Base-by-base conservation (phyloP, 2,329 filamentous ascomycete genomes). In the Alternaria triticina region DNA sequence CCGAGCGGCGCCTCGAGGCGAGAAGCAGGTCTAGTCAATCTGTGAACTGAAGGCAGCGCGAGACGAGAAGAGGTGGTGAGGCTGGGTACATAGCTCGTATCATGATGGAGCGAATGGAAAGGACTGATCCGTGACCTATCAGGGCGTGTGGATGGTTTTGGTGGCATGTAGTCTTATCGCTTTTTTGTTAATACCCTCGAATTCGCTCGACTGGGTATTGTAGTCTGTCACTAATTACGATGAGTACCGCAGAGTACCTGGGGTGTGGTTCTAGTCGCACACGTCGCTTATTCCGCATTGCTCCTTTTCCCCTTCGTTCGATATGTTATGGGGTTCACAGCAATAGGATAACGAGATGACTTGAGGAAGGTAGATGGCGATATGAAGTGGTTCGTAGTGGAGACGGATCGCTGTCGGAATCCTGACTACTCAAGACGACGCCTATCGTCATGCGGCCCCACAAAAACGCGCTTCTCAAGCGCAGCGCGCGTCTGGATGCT, bases 11-110 rank as follows among this genome's bases (percentile, higher is more conserved):
- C 59, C 65, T 33, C 54, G 57, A 5, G 70, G 66, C 6, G 69
- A 73, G 59, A 73, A 73, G 62, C 65, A 65, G 22, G 70, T 67
- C 15, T 70, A 64, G 25, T 40, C 10, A n/a, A 15, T 22, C 22
- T 51, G 20, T 6, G 13, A 20, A 20, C 5, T 4, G 13, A 40
- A 33, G n/a, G 30, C n/a, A 28, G 28, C n/a, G 11, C 36, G 20
- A 17, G 20, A 9, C 27, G 28, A 12, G 25, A 30, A 5, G n/a
- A 7, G 27, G 46, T 30, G 46, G 28, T 20, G n/a, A 20, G 30
- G n/a, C n/a, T 28, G 25, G 28, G 3, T 23, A 45, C 23, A n/a
- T 25, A 30, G 4, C 1, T 30, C 4, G 46, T 4, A 13, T 25
- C 7, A 23, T 15, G n/a, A 20, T 13, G 2, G n/a, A 9, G 46